Base-by-base conservation (phyloP, 352 stramenopile genomes). In the Phytopythium vexans region DNA sequence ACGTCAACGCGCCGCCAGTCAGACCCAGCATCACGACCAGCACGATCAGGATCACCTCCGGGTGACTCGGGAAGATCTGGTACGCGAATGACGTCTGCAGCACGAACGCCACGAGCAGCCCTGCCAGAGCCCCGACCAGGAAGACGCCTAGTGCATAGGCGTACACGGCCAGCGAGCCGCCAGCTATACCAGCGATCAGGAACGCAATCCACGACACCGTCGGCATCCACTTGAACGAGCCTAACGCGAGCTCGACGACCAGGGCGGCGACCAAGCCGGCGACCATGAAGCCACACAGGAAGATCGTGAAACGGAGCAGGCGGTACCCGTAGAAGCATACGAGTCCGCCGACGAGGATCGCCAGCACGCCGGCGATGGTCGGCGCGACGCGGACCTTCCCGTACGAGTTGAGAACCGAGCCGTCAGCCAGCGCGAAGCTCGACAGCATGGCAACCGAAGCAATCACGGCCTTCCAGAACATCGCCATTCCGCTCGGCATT, bases 291-390 rank as follows among this genome's bases (percentile, higher is more conserved):
- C 72, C 76, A 50, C 67, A 82, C 8, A 74, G 33, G 41, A 90
- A 79, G 31, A 76, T 64, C 39, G 77, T 64, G 4, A 48, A 61
- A 11, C 70, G 77, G 32, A 83, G 50, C 11, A 83, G 59, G 15
- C 70, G 62, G 38, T 86, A 84, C 11, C 82, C 82, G 21, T 64
- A 70, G 6, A 84, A 49, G 41, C 74, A 86, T 21, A 88, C 39
- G 15, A 74, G 44, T 14, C 62, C 42, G 33, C 82, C 82, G 4
- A 74, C 34, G 15, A 85, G 53, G 31, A 88, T 63, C 1, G 76
- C 77, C n/a, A 76, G 60, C 12, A 70, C 71, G 1, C 77, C 68
- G 3, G 69, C 64, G 16, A 89, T 66, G 34, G 68, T 60, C 4
- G 68, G 66, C 12, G 65, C 77, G 15, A 82, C 12, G 15, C 71